Conservation (phyloP, 352 stramenopile genomes). For the Pythium aquatile region DNA sequence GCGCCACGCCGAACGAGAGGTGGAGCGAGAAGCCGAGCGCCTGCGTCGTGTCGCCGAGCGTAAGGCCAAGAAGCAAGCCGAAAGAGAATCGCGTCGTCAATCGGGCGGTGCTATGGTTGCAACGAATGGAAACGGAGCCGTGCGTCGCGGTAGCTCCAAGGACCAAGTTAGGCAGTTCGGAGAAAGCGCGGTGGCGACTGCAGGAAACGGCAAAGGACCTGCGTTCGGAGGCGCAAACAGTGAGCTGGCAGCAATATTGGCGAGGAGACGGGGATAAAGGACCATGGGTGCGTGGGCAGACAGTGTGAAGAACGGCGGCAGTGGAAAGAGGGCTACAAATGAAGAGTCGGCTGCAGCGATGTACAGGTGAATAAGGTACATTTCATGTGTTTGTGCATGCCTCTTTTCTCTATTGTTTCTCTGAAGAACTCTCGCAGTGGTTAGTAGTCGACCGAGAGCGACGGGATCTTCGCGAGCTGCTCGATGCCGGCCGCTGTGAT, state of each 20-base stretch:
- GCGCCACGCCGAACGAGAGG: slow-evolving; percentile 62
- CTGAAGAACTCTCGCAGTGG: no score
- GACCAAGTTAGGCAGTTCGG: slow-evolving; percentile 79
- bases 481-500: slow-evolving; percentile 56
- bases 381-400: neutral
- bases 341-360: neutral
- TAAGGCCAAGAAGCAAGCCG: slow-evolving; percentile 84
- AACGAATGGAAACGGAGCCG: neutral
- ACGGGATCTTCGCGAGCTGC: slow-evolving; percentile 41
- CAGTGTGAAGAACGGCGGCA: neutral
- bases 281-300: neutral
- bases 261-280: slow-evolving; percentile 50
- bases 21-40: slow-evolving; percentile 70
- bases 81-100: slow-evolving; percentile 64
- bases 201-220: slow-evolving; percentile 21
- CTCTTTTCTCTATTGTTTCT: neutral
- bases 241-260: slow-evolving; percentile 78
- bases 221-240: slow-evolving; percentile 68
- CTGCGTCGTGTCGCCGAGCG: slow-evolving; percentile 78
- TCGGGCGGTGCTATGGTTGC: slow-evolving; percentile 8
- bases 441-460: slow-evolving; percentile 50
- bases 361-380: slow-evolving; percentile 2
- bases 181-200: slow-evolving; percentile 34
- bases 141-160: slow-evolving; percentile 34
- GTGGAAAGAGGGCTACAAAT: neutral